A percentile compares a stretch with the other conserved stretches of the same genome.
These are phyloP conservation scores for Aspergillus mulundensis DNA, from an alignment of 495 filamentous ascomycete species.

Conservation along the genomic window DNA sequence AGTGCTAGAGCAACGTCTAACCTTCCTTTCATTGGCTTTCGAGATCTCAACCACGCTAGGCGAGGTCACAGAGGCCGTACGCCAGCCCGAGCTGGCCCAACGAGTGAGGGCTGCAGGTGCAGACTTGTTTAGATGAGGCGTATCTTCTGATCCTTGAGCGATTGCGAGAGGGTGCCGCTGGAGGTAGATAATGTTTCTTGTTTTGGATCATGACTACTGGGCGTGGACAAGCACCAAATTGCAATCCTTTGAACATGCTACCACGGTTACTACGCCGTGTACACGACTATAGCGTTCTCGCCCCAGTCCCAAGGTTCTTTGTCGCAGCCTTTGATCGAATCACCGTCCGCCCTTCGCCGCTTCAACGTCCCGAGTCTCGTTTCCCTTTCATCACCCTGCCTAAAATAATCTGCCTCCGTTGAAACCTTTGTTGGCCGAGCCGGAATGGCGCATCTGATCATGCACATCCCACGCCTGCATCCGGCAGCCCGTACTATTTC, in stretches of 20 bases:
- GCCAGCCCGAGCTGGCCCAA: not conserved
- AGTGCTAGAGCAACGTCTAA: not conserved
- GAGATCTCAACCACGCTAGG: slow-evolving; percentile 29
- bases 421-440: not conserved
- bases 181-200: not conserved
- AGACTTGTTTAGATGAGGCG: not conserved
- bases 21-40: slow-evolving; percentile 17
- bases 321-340: not conserved
- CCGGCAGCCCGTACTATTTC: not conserved
- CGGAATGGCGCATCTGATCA: not conserved
- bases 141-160: not conserved
- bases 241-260: not conserved
- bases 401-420: not conserved
- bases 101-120: not conserved
- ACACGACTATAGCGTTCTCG: not conserved
- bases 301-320: not conserved
- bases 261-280: not conserved
- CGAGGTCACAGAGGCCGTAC: not conserved
- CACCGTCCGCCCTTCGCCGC: not conserved
- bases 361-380: not conserved
- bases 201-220: not conserved
- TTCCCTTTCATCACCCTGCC: not conserved
- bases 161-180: not conserved
- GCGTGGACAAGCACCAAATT: not conserved
- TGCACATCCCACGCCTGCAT: not conserved